phyloP scores from a whole-genome alignment of 305 asterid genomes.

The Fraxinus greggii region DNA sequence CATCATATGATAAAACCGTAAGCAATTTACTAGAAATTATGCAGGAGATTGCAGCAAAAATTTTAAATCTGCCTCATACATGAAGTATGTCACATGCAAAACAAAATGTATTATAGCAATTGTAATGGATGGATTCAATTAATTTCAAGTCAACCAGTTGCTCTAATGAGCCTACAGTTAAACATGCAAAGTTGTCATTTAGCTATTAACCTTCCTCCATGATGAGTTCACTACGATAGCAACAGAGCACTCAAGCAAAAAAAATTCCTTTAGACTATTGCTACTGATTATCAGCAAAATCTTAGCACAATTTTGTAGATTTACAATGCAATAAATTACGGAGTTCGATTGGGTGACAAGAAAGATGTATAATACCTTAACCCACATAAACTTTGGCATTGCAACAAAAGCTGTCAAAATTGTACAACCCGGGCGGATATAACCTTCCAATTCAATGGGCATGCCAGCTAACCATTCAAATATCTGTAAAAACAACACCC shows the following conservation, averaged over 20 bases:
- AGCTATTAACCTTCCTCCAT: not conserved
- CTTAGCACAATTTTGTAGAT: not conserved
- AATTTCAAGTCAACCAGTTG: not conserved
- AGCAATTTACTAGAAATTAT: constrained; percentile 13
- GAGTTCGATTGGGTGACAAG: not conserved
- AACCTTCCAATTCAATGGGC: constrained; percentile 95
- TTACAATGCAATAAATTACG: not conserved
- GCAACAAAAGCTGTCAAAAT: constrained; percentile 80
- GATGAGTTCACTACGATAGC: not conserved
- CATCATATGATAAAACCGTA: not conserved
- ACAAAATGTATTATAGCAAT: not conserved
- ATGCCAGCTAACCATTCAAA: constrained; percentile 91
- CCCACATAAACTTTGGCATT: constrained; percentile 73
- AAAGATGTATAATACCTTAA: constrained; percentile 49
- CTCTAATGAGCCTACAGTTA: not conserved
- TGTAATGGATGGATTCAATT: not conserved
- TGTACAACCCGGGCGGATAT: constrained; percentile 91
- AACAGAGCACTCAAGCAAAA: not conserved
- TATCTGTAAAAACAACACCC: constrained; percentile 48
- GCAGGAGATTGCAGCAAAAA: constrained; percentile 4
- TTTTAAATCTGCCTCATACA: not conserved
- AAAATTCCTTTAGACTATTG: not conserved
- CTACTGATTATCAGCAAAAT: not conserved
- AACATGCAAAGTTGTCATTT: not conserved
- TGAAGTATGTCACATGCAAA: not conserved